These are phyloP conservation scores for Cupressus sempervirens DNA, from an alignment of 75 land plant genomes.

Conservation along the genomic window DNA sequence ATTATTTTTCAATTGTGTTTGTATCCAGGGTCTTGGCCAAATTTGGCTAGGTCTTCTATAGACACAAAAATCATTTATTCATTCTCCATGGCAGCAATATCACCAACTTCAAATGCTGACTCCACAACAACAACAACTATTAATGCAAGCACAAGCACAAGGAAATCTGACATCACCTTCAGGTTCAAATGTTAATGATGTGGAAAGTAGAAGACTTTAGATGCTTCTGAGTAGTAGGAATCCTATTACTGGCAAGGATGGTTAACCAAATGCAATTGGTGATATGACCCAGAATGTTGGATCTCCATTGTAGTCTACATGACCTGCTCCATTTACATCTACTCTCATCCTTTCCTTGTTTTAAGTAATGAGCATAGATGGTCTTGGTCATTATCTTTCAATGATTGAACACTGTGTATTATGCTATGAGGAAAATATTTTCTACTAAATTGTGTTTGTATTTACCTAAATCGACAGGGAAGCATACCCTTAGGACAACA, in stretches of 20 bases:
- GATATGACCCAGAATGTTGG: too few species aligned
- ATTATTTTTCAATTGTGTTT: background rate
- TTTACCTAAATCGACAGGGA: too few species aligned
- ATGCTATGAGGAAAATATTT: too few species aligned
- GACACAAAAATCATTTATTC: slow-evolving; percentile 72
- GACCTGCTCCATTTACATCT: too few species aligned
- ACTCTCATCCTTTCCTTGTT: too few species aligned
- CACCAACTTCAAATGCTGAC: slow-evolving; percentile 73
- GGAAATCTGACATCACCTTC: too few species aligned
- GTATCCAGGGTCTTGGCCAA: slow-evolving; percentile 76
- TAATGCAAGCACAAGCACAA: slow-evolving; percentile 84
- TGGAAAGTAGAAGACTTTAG: slow-evolving; percentile 68
- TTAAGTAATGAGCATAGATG: too few species aligned
- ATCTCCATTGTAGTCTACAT: too few species aligned
- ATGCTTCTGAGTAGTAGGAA: slow-evolving; percentile 70
- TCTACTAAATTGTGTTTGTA: too few species aligned
- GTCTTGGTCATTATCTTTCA: too few species aligned
- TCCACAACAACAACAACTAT: slow-evolving; percentile 78
- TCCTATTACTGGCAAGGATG: slow-evolving; percentile 64
- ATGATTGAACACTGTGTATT: too few species aligned
- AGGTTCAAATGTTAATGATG: slow-evolving; percentile 47
- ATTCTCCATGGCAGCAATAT: slow-evolving; percentile 68
- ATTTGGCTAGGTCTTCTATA: slow-evolving; percentile 67
- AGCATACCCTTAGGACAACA: too few species aligned
- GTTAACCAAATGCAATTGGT: slow-evolving; percentile 54